Conservation (phyloP, 441 rosid genomes). For the Erysimum cheiri region DNA sequence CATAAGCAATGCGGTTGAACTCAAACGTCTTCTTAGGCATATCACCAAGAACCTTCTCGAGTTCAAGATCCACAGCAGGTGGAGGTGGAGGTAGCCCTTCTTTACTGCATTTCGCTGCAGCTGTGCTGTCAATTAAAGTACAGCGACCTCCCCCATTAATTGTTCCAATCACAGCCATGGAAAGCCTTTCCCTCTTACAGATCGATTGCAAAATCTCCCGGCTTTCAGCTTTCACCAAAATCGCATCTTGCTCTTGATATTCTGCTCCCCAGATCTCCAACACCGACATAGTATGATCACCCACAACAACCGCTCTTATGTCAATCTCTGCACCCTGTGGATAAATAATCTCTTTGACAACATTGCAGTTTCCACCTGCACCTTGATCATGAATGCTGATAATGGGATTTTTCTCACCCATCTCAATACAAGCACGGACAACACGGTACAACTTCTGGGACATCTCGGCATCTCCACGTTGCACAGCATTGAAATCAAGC, state of each 20-base stretch:
- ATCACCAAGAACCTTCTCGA: slow-evolving; percentile 92
- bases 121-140: slow-evolving; percentile 73
- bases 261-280: slow-evolving; percentile 99
- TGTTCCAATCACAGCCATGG: slow-evolving; percentile 91
- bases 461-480: slow-evolving; percentile 98
- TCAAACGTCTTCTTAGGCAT: slow-evolving; percentile 94
- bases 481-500: slow-evolving; percentile 98
- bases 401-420: slow-evolving; percentile 92
- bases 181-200: slow-evolving; percentile 94
- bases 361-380: slow-evolving; percentile 98
- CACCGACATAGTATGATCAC: slow-evolving; percentile 95
- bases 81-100: slow-evolving; percentile 79
- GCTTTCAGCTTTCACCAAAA: slow-evolving; percentile 89
- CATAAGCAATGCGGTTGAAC: slow-evolving; percentile 57
- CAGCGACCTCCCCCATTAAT: slow-evolving; percentile 80
- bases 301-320: slow-evolving; percentile 79
- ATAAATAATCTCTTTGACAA: slow-evolving; percentile 91
- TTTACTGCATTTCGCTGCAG: slow-evolving; percentile 55
- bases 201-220: slow-evolving; percentile 67
- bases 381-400: slow-evolving; percentile 99
- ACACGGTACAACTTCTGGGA: slow-evolving; percentile 92
- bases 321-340: slow-evolving; percentile 95
- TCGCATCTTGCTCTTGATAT: slow-evolving; percentile 98
- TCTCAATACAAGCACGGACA: slow-evolving; percentile 90
- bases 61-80: slow-evolving; percentile 94